Base-by-base conservation (phyloP, 2,329 filamentous ascomycete species). In the Fusarium bulbicola region DNA sequence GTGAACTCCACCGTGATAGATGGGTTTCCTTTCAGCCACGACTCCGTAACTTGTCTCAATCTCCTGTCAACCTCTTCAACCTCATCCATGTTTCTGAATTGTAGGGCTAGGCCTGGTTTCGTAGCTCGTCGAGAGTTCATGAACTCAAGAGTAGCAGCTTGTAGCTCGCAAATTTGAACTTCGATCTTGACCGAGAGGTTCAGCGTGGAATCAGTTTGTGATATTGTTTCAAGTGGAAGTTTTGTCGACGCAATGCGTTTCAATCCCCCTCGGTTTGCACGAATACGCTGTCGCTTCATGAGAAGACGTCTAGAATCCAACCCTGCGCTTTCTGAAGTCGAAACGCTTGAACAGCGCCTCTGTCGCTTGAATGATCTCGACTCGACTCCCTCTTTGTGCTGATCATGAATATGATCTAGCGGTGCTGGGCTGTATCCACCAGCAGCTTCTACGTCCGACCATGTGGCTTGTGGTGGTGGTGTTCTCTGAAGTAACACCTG, bases 151-250 rank as follows among this genome's bases (percentile, higher is more conserved):
- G 69, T 57, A 53, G 63, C 58, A 53, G 30, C 46, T 28, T 37
- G 66, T 47, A 79, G 34, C 32, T 50, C 30, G 24, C 34, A 26
- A 46, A 71, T 59, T 50, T 57, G 49, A 36, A 70, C 24, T 20
- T 39, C 37, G 18, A 70, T 42, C 30, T 56, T 68, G 34, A 57
- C 53, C 26, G 62, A 73, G 26, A 74, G 30, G 36, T 60, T 54
- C 45, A 73, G 68, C 13, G 74, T 77, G 47, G 70, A 46, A 34
- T 75, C 53, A 8, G 58, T 45, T 32, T 18, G 57, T 26, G 79
- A 68, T n/a, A 76, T 75, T 32, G 49, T 73, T 66, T 80, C 80
- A 13, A 81, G 63, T 14, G 78, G 76, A 39, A 80, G 68, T 40
- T 57, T 73, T 26, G 57, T 72, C 10, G 77, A 78, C 20, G 66